Conservation (phyloP, 257 asterid genomes). For the Nicotiana attenuata region DNA sequence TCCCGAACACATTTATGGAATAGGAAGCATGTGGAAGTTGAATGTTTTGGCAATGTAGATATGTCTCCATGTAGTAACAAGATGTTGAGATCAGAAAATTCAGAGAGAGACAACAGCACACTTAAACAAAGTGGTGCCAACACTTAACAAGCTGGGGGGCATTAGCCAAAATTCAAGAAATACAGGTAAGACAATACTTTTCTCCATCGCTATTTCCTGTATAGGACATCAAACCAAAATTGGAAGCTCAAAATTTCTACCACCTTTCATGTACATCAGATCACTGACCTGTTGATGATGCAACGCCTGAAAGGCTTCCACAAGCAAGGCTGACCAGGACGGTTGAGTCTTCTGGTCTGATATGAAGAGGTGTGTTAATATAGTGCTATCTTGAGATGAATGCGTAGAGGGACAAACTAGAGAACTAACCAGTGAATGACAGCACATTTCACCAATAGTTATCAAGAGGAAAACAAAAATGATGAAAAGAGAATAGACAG, state of each 20-base stretch:
- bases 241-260: neutral
- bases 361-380: conserved; percentile 15
- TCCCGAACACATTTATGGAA: neutral
- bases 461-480: neutral
- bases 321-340: conserved; percentile 68
- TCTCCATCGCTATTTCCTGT: neutral
- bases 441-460: neutral
- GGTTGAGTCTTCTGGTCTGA: conserved; percentile 70
- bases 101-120: neutral
- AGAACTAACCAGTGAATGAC: neutral
- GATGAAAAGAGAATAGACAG: neutral
- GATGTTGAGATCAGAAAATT: neutral
- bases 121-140: neutral
- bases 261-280: conserved; percentile 12
- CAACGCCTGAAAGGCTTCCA: conserved; percentile 86
- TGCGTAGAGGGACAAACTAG: neutral
- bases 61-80: neutral
- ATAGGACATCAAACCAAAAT: neutral
- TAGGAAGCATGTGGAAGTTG: neutral
- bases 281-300: conserved; percentile 69
- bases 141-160: neutral
- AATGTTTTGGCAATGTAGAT: neutral
- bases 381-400: neutral
- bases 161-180: neutral
- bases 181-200: neutral